phyloP scores from a whole-genome alignment of 768 basidiomycete genomes.

The Inosperma sp. region DNA sequence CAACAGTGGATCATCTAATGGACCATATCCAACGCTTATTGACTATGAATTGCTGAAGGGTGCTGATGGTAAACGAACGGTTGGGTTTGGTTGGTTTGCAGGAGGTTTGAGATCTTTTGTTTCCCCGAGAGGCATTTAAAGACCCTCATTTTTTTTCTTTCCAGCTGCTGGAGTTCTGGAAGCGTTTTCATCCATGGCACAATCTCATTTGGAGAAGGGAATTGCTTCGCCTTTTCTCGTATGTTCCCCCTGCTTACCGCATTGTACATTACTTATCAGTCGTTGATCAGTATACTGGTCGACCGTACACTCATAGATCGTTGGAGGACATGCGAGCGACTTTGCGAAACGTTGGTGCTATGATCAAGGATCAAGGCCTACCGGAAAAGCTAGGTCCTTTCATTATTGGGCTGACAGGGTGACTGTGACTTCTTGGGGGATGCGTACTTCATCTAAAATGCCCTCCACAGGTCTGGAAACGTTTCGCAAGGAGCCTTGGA shows the following conservation, averaged over 20 bases:
- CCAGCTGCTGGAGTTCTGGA: constrained; percentile 83
- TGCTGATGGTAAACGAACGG: constrained; percentile 60
- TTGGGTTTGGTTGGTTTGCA: constrained; percentile 91
- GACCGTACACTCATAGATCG: constrained; percentile 70
- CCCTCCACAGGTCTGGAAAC: constrained; percentile 59
- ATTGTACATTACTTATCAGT: constrained; percentile 1
- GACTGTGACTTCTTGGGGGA: constrained; percentile 15
- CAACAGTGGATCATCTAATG: constrained; percentile 9
- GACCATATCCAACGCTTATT: constrained; percentile 38
- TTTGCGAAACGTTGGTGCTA: constrained; percentile 52
- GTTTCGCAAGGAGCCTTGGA: constrained; percentile 75
- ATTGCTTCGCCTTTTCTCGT: constrained; percentile 82
- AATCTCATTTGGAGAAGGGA: constrained; percentile 72
- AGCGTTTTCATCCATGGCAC: constrained; percentile 72
- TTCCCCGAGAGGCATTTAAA: background rate
- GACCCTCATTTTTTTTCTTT: constrained; percentile 2
- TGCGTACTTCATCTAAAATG: background rate
- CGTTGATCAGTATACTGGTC: constrained; percentile 58
- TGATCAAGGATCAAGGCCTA: constrained; percentile 53
- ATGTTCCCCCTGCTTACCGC: constrained; percentile 22
- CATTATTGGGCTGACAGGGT: constrained; percentile 83
- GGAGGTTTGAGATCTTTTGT: constrained; percentile 49
- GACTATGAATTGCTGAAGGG: constrained; percentile 83
- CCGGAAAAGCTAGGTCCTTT: constrained; percentile 68
- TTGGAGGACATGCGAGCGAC: constrained; percentile 48